Base-by-base conservation (phyloP, 2,329 filamentous ascomycete genomes). In the Rutstroemia sydowiana region DNA sequence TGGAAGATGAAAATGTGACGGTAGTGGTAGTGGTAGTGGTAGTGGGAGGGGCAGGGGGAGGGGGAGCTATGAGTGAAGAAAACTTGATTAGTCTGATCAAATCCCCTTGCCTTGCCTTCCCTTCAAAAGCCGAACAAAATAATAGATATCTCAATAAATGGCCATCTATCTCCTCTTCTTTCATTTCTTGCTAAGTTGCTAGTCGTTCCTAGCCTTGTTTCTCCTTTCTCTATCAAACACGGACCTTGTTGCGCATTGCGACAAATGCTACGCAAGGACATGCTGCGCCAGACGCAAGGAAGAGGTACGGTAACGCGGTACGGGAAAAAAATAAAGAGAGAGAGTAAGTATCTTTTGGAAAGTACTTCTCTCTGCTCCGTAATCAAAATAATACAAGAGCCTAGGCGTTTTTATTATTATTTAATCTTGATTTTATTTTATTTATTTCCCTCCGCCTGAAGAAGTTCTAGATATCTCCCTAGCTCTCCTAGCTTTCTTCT, bases 231-330 rank as follows among this genome's bases (percentile, higher is more conserved):
- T 49, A 43, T 49, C 47, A 26, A 18, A 34, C 37, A 43, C 39
- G 20, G 28, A 21, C 11, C 37, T 20, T 8, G 20, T 20, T 34
- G 37, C 37, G 47, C 11, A 49, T 49, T 43, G 28, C 47, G 47
- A 43, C 47, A 49, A 48, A 43, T 49, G 20, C 47, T 26, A 49
- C 18, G n/a, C 47, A 49, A 48, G 28, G 28, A 44, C 28, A 34
- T 28, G 39, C 40, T 50, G 40, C 14, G 40, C 47, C 47, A 50
- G 47, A 50, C 21, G 48, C 40, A 50, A 50, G 48, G 31, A 45
- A 32, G 48, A 50, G 48, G 40, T 45, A 36, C 41, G 21, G 41
- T 43, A 43, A 14, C 39, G n/a, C 16, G 36, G 36, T 48, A 26
- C 23, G 37, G 46, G 28, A 42, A 42, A 41, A 42, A 32, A 21